phyloP scores from a whole-genome alignment of 2,329 filamentous ascomycete genomes.

The Ceratocystis variospora region DNA sequence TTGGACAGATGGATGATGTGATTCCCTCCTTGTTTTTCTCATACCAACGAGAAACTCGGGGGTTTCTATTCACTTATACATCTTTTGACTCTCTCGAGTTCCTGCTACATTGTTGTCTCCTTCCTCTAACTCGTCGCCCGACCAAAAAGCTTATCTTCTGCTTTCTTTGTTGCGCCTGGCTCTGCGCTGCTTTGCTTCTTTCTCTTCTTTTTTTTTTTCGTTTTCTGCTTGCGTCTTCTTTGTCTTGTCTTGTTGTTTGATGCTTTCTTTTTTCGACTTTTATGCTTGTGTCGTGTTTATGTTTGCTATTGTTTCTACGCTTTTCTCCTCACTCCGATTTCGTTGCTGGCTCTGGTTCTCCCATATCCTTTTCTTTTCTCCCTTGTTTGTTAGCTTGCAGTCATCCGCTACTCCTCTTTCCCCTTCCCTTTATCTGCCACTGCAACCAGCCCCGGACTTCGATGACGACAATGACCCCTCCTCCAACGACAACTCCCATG shows the following conservation, averaged over 20 bases:
- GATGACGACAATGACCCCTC: constrained; percentile 18
- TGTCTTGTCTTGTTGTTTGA: constrained; percentile 16
- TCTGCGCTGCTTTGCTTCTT: neutral
- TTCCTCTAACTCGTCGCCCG: neutral
- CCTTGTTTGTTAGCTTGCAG: neutral
- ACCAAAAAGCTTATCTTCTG: neutral
- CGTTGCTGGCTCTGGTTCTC: constrained; percentile 8
- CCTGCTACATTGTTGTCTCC: neutral
- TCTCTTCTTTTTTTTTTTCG: neutral
- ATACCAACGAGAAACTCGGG: neutral
- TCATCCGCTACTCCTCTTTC: neutral
- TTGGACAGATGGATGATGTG: no score
- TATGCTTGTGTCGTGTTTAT: constrained; percentile 13
- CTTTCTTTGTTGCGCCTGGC: constrained; percentile 3
- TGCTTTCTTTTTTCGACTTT: constrained; percentile 11
- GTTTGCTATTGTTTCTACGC: neutral
- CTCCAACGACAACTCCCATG: constrained; percentile 18
- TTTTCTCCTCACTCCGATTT: constrained; percentile 5
- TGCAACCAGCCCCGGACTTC: constrained; percentile 18
- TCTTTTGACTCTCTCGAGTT: neutral
- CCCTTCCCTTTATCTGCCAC: constrained; percentile 2
- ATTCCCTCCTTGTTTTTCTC: neutral
- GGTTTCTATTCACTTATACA: no score
- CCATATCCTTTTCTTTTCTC: constrained; percentile 1
- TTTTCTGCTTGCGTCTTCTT: neutral